Conservation (phyloP, 805 yeast genomes). For the Ogataea pilisensis region DNA sequence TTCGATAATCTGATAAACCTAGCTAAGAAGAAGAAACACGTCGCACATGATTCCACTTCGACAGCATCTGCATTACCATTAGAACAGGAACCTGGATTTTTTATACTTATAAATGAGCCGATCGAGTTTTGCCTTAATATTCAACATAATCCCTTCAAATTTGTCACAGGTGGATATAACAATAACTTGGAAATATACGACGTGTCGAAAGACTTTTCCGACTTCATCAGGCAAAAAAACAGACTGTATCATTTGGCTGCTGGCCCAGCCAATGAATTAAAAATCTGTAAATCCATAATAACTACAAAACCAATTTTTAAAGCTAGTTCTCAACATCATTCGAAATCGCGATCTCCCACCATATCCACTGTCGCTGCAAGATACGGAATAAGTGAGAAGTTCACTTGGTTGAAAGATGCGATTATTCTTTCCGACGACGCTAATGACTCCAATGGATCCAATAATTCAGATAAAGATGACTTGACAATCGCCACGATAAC, state of each 20-base stretch:
- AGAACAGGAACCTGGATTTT: slow-evolving; percentile 10
- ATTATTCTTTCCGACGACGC: slow-evolving; percentile 10
- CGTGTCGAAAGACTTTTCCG: slow-evolving; percentile 10
- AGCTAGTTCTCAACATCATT: slow-evolving; percentile 10
- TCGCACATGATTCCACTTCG: too few species aligned
- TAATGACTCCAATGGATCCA: slow-evolving; percentile 1
- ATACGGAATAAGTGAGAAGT: slow-evolving; percentile 13
- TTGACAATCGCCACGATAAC: slow-evolving; percentile 19
- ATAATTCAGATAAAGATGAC: slow-evolving; percentile 3
- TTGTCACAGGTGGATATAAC: slow-evolving; percentile 21
- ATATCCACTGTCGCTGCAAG: neutral
- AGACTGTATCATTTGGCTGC: neutral
- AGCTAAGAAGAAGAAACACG: slow-evolving; percentile 4
- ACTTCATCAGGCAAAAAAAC: slow-evolving; percentile 6
- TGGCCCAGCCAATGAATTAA: slow-evolving; percentile 6
- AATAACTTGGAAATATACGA: slow-evolving; percentile 21
- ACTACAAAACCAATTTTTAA: slow-evolving; percentile 21
- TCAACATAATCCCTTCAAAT: slow-evolving; percentile 13
- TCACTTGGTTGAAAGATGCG: slow-evolving; percentile 27
- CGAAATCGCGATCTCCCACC: slow-evolving; percentile 4
- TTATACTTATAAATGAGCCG: slow-evolving; percentile 19
- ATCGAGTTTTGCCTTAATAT: slow-evolving; percentile 17
- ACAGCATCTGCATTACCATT: neutral
- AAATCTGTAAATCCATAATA: slow-evolving; percentile 17
- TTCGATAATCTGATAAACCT: slow-evolving; percentile 7